Base-by-base conservation (phyloP, 1,284 basidiomycete species). In the Trametes pubescens region DNA sequence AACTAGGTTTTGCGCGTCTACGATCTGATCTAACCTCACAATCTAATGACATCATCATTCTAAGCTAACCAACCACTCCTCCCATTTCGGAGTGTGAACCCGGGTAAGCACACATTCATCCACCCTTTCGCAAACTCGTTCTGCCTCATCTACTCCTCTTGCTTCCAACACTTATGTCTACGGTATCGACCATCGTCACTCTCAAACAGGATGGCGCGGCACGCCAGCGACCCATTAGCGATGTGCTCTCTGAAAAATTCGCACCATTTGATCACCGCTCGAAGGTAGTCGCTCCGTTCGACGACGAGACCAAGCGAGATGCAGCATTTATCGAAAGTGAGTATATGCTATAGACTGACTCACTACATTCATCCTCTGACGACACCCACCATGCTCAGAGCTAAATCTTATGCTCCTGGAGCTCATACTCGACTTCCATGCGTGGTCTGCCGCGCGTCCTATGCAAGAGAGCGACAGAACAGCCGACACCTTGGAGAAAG, bases 371-470 rank as follows among this genome's bases (percentile, higher is more conserved):
- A 2, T 5, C 7, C 32, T 2, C 18, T 32, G 9, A 38, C 44
- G n/a, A 7, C 16, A 24, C 11, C 32, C 38, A 7, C 16, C 32
- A 24, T 51, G 22, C 24, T 14, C 59, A 86, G 84, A 83, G 65
- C 69, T 84, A 11, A 80, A 76, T 48, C 68, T 67, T 21, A 82
- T 82, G 79, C 73, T 87, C 5, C 75, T 86, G 40, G 80, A 84
- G 40, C 72, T 81, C 37, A 74, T 84, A 47, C 69, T 86, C 21
- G 81, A 85, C 59, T 79, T 80, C 16, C 84, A 86, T 67, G 86
- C 84, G 0, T 87, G 86, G 85, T 79, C 84, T 6, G 76, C 81
- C 6, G 78, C 84, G 9, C 81, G 85, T n/a, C 82, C 83, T 0
- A 77, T 76, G 55, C 76, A 79, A 60, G 82, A 86, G 69, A 82